phyloP scores from a whole-genome alignment of 176 grass and related monocot genomes.

The Raddia guianensis region DNA sequence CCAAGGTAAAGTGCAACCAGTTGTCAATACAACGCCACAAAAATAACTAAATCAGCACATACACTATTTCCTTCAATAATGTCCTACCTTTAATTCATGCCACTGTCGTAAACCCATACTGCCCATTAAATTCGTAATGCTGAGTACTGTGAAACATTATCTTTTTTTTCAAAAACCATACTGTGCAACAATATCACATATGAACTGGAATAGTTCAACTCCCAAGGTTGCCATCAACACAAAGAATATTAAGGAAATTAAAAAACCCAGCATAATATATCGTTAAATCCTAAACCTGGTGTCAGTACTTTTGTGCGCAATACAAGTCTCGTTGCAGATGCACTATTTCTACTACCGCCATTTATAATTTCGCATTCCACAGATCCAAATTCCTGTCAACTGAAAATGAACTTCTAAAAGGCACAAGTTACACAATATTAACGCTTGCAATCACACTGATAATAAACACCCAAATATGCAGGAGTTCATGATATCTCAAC shows the following conservation, averaged over 20 bases:
- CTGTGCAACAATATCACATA: not conserved
- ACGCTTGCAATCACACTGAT: not conserved
- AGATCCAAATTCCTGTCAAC: not conserved
- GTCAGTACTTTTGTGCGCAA: not conserved
- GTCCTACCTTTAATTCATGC: not conserved
- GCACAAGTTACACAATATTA: not conserved
- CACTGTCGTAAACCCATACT: not conserved
- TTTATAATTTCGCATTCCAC: not conserved
- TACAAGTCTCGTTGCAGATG: not conserved
- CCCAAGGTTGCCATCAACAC: not conserved
- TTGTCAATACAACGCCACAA: not conserved
- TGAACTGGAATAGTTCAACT: not conserved
- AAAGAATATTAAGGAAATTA: not conserved
- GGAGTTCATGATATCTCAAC: not conserved
- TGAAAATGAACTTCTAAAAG: not conserved
- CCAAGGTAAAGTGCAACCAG: not conserved
- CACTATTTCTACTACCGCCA: not conserved
- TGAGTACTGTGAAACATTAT: not conserved
- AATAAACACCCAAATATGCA: constrained; percentile 5
- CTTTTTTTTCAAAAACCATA: not conserved
- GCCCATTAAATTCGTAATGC: not conserved
- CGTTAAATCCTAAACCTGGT: not conserved
- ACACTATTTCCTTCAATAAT: not conserved
- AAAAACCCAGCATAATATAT: not conserved
- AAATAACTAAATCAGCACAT: not conserved